Evolutionary conservation across 208 protist genomes (phyloP).

Genomic region (Acanthamoeba polyphaga): DNA sequence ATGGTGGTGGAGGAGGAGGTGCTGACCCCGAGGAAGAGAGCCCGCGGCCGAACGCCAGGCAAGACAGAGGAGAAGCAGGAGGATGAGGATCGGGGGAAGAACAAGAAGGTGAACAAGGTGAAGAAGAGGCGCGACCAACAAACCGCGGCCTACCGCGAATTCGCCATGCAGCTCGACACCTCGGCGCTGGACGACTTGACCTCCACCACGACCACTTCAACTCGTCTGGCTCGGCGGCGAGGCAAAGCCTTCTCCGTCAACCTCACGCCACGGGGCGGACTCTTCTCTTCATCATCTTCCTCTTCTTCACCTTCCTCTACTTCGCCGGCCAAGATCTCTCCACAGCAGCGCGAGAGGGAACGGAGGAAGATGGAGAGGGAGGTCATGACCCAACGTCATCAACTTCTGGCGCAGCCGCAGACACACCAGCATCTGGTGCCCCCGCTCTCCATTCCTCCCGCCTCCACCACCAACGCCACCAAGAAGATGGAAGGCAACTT

Average conservation of each 20-base stretch:
- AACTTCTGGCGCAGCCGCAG: background rate
- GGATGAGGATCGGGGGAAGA: background rate
- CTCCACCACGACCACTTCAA: background rate
- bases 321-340: background rate
- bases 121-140: background rate
- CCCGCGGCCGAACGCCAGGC: background rate
- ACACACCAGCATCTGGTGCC: background rate
- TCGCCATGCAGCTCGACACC: background rate
- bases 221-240: background rate
- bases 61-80: background rate
- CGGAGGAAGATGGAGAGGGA: conserved; percentile 1
- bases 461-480: background rate
- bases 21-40: background rate
- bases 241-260: background rate
- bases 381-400: background rate
- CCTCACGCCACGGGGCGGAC: background rate
- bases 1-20: background rate
- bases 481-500: background rate
- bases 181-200: background rate
- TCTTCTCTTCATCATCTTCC: background rate
- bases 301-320: background rate
- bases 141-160: background rate
- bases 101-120: background rate
- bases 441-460: background rate
- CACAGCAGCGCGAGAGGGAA: background rate